Conservation (phyloP, 2,329 filamentous ascomycete species). For the Cladosporium velox region DNA sequence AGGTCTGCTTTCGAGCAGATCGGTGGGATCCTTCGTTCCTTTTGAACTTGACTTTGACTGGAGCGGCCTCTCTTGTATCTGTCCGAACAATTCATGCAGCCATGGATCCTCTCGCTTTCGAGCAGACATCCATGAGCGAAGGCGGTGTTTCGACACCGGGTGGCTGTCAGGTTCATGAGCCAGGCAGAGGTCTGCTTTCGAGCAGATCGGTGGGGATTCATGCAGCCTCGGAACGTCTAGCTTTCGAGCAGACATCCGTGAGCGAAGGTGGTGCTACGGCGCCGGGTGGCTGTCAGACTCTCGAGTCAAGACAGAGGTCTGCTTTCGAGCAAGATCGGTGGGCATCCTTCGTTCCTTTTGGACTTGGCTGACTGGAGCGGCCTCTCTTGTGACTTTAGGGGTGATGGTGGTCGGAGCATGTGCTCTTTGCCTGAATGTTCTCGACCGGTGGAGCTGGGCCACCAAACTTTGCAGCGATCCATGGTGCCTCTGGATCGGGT, state of each 20-base stretch:
- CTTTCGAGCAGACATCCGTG: background rate
- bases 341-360: background rate
- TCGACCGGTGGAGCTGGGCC: background rate
- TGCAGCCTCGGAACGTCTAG: background rate
- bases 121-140: background rate
- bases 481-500: background rate
- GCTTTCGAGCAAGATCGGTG: background rate
- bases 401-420: background rate
- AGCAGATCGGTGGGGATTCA: background rate
- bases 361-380: background rate
- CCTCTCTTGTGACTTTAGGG: background rate
- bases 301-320: background rate
- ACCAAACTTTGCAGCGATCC: background rate
- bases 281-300: background rate
- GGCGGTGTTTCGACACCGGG: background rate
- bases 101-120: background rate
- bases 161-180: background rate
- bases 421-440: background rate
- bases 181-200: background rate
- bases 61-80: background rate
- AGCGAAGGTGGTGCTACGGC: background rate
- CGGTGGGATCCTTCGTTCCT: background rate
- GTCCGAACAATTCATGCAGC: background rate
- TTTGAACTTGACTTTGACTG: background rate
- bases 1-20: background rate